phyloP scores from a whole-genome alignment of 2,329 filamentous ascomycete genomes.

The Davidsoniella neocaledoniae region DNA sequence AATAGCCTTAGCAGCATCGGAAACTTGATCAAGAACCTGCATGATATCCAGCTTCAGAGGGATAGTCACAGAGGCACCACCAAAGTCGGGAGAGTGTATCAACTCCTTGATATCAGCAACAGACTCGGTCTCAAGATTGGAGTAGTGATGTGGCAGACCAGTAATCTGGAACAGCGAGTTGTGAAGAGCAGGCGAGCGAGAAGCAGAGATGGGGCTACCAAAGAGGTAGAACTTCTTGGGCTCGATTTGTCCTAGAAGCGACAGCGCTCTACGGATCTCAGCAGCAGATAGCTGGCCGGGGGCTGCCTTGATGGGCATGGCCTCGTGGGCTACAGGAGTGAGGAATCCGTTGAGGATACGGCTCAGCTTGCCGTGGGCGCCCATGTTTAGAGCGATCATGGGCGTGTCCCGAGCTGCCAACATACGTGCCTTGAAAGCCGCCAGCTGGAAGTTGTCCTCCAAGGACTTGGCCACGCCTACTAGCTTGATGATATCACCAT shows the following conservation, averaged over 20 bases:
- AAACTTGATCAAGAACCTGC: slow-evolving; percentile 60
- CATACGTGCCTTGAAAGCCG: slow-evolving; percentile 66
- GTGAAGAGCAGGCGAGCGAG: slow-evolving; percentile 76
- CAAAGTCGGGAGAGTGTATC: slow-evolving; percentile 59
- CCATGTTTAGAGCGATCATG: slow-evolving; percentile 94
- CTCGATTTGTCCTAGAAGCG: slow-evolving; percentile 63
- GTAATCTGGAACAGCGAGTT: slow-evolving; percentile 62
- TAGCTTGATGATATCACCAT: slow-evolving; percentile 88
- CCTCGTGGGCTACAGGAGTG: slow-evolving; percentile 83
- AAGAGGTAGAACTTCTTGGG: slow-evolving; percentile 72
- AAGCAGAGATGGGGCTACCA: slow-evolving; percentile 67
- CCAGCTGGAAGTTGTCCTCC: slow-evolving; percentile 75
- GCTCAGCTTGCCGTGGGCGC: slow-evolving; percentile 68
- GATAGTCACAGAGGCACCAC: slow-evolving; percentile 89
- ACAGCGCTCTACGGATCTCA: slow-evolving; percentile 67
- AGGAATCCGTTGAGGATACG: slow-evolving; percentile 83
- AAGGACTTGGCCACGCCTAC: slow-evolving; percentile 62
- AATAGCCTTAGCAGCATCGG: slow-evolving; percentile 62
- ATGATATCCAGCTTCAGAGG: slow-evolving; percentile 86
- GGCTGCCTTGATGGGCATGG: slow-evolving; percentile 80
- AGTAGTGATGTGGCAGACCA: slow-evolving; percentile 76
- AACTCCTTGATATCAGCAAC: slow-evolving; percentile 43
- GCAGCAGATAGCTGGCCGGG: slow-evolving; percentile 82
- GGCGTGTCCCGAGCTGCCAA: slow-evolving; percentile 58
- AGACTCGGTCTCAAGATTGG: slow-evolving; percentile 54